Conservation (phyloP, 1,284 basidiomycete genomes). For the Cryptococcus wingfieldii region DNA sequence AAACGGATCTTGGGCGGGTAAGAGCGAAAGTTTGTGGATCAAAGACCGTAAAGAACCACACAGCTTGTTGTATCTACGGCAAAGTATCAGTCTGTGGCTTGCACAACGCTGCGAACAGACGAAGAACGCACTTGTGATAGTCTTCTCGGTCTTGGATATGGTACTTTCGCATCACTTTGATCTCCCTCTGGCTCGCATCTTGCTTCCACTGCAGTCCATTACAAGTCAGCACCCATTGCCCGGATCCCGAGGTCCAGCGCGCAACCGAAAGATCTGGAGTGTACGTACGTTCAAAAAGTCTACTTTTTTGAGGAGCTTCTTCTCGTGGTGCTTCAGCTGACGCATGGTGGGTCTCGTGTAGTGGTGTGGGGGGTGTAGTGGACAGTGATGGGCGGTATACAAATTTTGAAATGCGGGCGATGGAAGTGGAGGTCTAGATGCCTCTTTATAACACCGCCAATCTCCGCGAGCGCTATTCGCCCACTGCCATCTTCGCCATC, state of each 20-base stretch:
- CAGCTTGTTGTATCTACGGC: conserved; percentile 79
- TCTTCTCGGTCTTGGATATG: conserved; percentile 93
- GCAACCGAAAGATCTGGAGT: neutral
- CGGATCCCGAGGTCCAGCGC: no score
- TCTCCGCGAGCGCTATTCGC: conserved; percentile 6
- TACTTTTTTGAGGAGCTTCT: conserved; percentile 90
- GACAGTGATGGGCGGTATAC: neutral
- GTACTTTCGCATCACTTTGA: conserved; percentile 92
- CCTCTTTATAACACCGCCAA: conserved; percentile 14
- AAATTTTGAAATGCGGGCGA: conserved; percentile 4
- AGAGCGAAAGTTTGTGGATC: conserved; percentile 79
- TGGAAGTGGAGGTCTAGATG: neutral
- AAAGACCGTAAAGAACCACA: conserved; percentile 81
- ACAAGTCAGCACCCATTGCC: neutral
- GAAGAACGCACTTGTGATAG: conserved; percentile 72
- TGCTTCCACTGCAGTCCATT: conserved; percentile 78
- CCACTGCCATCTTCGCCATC: neutral
- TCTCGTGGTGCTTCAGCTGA: conserved; percentile 89
- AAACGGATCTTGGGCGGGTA: conserved; percentile 88
- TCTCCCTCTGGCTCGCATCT: conserved; percentile 85
- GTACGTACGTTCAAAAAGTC: conserved; percentile 77
- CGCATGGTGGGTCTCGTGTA: conserved; percentile 59
- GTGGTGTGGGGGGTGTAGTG: neutral
- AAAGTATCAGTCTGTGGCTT: conserved; percentile 1
- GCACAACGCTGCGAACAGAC: neutral